Percentiles rank a stretch among this genome's conserved stretches.
Conservation (phyloP, 2,329 filamentous ascomycete species). For the Colletotrichum coccodes region DNA sequence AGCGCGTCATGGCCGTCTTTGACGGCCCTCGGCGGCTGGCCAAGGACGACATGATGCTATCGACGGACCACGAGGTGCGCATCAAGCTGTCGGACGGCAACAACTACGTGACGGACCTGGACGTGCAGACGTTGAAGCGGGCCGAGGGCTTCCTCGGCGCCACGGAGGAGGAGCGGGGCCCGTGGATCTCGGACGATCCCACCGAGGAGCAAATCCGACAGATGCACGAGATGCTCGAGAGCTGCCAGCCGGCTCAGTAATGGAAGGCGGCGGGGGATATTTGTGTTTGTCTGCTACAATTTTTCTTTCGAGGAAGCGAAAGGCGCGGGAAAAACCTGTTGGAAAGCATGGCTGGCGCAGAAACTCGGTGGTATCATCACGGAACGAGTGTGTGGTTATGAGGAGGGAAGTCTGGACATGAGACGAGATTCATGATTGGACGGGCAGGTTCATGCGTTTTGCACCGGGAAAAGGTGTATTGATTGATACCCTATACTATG, state of each 20-base stretch:
- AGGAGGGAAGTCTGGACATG: neutral
- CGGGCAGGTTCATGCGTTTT: slow-evolving; percentile 5
- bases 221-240: slow-evolving; percentile 63
- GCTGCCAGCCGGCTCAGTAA: slow-evolving; percentile 34
- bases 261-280: neutral
- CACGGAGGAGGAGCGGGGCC: slow-evolving; percentile 87
- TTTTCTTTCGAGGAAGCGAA: slow-evolving; percentile 3
- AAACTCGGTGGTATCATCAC: neutral
- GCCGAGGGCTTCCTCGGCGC: slow-evolving; percentile 86
- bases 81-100: slow-evolving; percentile 80
- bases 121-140: slow-evolving; percentile 87
- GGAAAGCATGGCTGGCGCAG: slow-evolving; percentile 1
- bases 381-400: neutral
- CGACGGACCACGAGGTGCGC: slow-evolving; percentile 93
- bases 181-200: slow-evolving; percentile 81
- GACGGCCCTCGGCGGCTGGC: slow-evolving; percentile 87
- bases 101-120: slow-evolving; percentile 90
- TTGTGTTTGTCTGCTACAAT: neutral
- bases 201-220: slow-evolving; percentile 68
- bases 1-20: slow-evolving; percentile 93
- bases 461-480: slow-evolving; percentile 13
- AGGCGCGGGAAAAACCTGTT: neutral
- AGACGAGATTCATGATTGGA: slow-evolving; percentile 22
- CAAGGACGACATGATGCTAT: slow-evolving; percentile 99
- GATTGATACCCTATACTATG: slow-evolving; percentile 28